These are phyloP conservation scores for Gelatoporia subvermispora DNA, from an alignment of 768 basidiomycete genomes.

Conservation along the genomic window DNA sequence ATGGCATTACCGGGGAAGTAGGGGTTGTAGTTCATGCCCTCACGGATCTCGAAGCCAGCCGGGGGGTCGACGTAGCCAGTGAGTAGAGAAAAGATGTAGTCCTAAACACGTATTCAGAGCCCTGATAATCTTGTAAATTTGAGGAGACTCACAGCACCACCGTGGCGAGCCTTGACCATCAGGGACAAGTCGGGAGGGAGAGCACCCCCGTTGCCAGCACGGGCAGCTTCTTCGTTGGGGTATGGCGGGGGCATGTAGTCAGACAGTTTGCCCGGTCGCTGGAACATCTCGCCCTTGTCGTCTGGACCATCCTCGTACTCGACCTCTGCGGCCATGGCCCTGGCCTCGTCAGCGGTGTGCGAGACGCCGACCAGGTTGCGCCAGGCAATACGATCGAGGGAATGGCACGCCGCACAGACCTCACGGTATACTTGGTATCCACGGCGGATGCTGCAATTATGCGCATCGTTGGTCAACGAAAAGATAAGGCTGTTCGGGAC, in stretches of 20 bases:
- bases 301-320: slow-evolving; percentile 97
- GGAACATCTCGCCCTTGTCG: slow-evolving; percentile 96
- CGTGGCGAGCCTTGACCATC: slow-evolving; percentile 97
- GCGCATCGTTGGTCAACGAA: slow-evolving; percentile 7
- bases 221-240: slow-evolving; percentile 96
- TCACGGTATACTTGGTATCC: slow-evolving; percentile 98
- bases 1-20: slow-evolving; percentile 99
- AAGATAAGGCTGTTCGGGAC: slow-evolving; percentile 5
- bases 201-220: slow-evolving; percentile 90
- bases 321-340: slow-evolving; percentile 90
- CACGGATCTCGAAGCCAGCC: slow-evolving; percentile 89
- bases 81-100: slow-evolving; percentile 95
- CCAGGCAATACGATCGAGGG: slow-evolving; percentile 98
- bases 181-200: slow-evolving; percentile 95
- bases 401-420: slow-evolving; percentile 98
- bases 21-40: slow-evolving; percentile 98
- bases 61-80: slow-evolving; percentile 97
- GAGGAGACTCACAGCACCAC: slow-evolving; percentile 74
- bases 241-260: slow-evolving; percentile 96
- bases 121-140: background rate
- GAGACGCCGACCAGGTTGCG: slow-evolving; percentile 98
- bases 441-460: slow-evolving; percentile 71
- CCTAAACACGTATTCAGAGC: slow-evolving; percentile 38
- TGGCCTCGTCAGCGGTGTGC: slow-evolving; percentile 87
- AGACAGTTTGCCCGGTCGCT: slow-evolving; percentile 95